Base-by-base conservation (phyloP, 768 basidiomycete species). In the Candolleomyces eurysporus region DNA sequence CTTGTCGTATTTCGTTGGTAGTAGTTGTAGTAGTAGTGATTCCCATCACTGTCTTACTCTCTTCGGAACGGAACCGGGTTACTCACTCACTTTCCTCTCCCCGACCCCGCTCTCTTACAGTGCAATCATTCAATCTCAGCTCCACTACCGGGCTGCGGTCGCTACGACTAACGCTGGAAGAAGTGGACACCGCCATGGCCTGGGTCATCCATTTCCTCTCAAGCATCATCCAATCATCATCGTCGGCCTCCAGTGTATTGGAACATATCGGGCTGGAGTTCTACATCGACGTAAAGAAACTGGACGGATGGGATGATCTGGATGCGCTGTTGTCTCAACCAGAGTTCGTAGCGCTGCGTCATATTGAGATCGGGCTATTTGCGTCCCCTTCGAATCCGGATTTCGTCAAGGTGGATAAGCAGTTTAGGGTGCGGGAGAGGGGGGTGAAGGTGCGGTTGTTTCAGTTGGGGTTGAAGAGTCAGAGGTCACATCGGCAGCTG, bases 301-400 rank as follows among this genome's bases (percentile, higher is more conserved):
- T 78, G 36, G 57, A 63, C 10, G 71, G 70, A 0, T 80, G 78
- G 77, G 58, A 64, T 0, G 67, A 60, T 10, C 72, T 80, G 3
- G 75, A 78, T 53, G 58, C 74, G 5, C 68, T 79, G 5, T 70
- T 80, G 55, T 61, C 72, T 21, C 67, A 68, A 21, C 69, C 72
- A 9, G 71, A 69, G 57, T 65, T 78, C 22, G 63, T 65, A 14
- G 61, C 65, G 5, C 63, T 79, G 14, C 65, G 67, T 7, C 70
- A 73, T n/a, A 71, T 80, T 16, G 78, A 78, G 21, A 71, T 80
- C 26, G 79, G 79, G 4, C 66, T 80, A 16, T 80, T 79, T 59
- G 76, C 79, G 10, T 68, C 71, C 1, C 71, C 76, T 0, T 67
- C 72, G 0, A 69, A 72, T 36, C 58, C 68, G 0, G 77, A 77